Base-by-base conservation (phyloP, 2,329 filamentous ascomycete genomes). In the Xylariaceae sp. region DNA sequence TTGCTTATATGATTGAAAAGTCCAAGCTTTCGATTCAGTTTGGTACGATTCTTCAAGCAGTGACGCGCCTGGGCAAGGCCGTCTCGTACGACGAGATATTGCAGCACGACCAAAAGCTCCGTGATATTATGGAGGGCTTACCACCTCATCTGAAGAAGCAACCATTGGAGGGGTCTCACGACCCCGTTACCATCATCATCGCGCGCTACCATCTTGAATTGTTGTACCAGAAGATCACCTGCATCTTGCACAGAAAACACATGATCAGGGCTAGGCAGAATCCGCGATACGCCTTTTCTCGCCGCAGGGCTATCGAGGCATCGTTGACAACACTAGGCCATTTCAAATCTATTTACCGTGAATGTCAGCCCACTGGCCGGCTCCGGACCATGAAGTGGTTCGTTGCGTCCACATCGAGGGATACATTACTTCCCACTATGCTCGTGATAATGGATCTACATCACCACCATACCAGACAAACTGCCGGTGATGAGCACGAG, bases 171-270 rank as follows among this genome's bases (percentile, higher is more conserved):
- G 88, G 90, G 57, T 87, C 84, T 3, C 80, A 86, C 51, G 92
- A 96, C 67, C 87, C 95, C 15, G 86, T 94, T 72, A 89, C 90
- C 30, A 82, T 94, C 61, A 87, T 97, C 59, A 88, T 96, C 77
- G 88, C 92, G 55, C 86, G 92, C 34, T 92, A 92, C 71, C 89
- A 88, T 58, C 77, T 97, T 37, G 90, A 94, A 62, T 87, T 94
- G 53, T 76, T 97, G 4, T 96, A 92, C 70, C 86, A 95, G 64
- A 96, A 96, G 75, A 89, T 92, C 15, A 82, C 96, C 67, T 95
- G 91, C 68, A 83, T 96, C 18, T 82, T 99, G 45, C 94, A 99
- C 73, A 84, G 92, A 54, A 92, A 92, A 64, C 97, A 94, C 72
- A 82, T 96, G 59, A 80, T 84, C n/a, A 84, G 87, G 60, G 89